These are phyloP conservation scores for Asterophora parasitica DNA, from an alignment of 768 basidiomycete species.

Conservation along the genomic window DNA sequence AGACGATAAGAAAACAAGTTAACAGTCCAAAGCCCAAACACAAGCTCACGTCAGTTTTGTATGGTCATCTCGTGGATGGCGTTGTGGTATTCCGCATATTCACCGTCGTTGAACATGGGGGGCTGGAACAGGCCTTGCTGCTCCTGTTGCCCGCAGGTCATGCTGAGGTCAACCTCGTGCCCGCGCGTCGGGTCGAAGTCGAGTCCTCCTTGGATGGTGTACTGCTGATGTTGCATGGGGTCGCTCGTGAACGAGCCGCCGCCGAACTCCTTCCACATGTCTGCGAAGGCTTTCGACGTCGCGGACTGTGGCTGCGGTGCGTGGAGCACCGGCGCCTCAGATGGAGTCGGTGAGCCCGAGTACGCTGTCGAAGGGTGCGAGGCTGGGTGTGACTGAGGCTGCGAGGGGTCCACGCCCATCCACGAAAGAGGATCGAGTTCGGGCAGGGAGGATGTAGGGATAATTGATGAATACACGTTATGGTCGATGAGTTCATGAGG, in stretches of 20 bases:
- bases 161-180: conserved; percentile 4
- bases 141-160: not conserved
- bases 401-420: conserved; percentile 16
- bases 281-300: conserved; percentile 10
- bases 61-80: no score
- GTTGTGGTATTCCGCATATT: no score
- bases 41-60: not conserved
- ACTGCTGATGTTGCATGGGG: not conserved
- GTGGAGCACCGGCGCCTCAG: conserved; percentile 10
- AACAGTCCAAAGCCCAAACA: not conserved
- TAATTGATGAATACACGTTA: conserved; percentile 11
- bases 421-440: conserved; percentile 14
- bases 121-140: conserved; percentile 3
- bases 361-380: conserved; percentile 36
- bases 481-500: conserved; percentile 13
- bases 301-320: conserved; percentile 9
- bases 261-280: conserved; percentile 16
- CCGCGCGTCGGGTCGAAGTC: conserved; percentile 1
- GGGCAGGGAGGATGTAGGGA: conserved; percentile 12
- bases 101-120: conserved; percentile 6
- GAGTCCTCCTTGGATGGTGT: not conserved
- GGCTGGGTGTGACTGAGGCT: conserved; percentile 18
- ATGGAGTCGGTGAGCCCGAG: conserved; percentile 34
- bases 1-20: not conserved
- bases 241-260: conserved; percentile 6